phyloP scores from a whole-genome alignment of 2,329 filamentous ascomycete species.

The Helotiales sp. region DNA sequence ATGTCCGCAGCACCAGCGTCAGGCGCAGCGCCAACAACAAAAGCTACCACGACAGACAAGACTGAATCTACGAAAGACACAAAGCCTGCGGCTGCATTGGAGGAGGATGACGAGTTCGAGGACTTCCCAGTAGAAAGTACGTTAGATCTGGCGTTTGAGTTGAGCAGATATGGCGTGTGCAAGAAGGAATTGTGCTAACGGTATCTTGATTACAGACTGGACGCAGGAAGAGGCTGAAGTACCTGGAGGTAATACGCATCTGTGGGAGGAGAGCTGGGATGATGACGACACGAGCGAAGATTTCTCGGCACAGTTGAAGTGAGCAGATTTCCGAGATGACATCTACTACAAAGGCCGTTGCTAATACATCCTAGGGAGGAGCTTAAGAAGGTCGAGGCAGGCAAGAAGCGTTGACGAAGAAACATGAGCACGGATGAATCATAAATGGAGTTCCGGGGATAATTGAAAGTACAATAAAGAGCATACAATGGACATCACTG shows the following conservation, averaged over 20 bases:
- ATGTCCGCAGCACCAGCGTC: slow-evolving; percentile 36
- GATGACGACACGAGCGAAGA: slow-evolving; percentile 97
- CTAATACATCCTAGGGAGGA: slow-evolving; percentile 66
- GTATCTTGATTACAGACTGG: slow-evolving; percentile 70
- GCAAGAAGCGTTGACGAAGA: slow-evolving; percentile 58
- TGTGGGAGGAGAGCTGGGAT: slow-evolving; percentile 99
- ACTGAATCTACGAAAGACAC: slow-evolving; percentile 40
- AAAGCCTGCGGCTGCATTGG: slow-evolving; percentile 61
- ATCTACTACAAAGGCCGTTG: neutral
- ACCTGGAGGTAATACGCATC: slow-evolving; percentile 73
- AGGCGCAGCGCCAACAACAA: slow-evolving; percentile 26
- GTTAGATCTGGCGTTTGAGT: slow-evolving; percentile 23
- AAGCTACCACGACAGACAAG: slow-evolving; percentile 28
- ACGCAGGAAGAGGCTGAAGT: slow-evolving; percentile 86
- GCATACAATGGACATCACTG: slow-evolving; percentile 31
- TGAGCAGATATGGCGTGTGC: neutral
- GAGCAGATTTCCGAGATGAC: slow-evolving; percentile 39
- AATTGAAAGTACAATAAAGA: slow-evolving; percentile 27
- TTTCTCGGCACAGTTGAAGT: slow-evolving; percentile 94
- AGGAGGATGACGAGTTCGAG: slow-evolving; percentile 99
- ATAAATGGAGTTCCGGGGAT: slow-evolving; percentile 30
- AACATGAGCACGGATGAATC: slow-evolving; percentile 31
- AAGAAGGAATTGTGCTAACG: neutral
- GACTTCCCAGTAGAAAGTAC: slow-evolving; percentile 96
- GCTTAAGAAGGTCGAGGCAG: slow-evolving; percentile 86